Percentiles rank a stretch among this genome's conserved stretches.
Evolutionary conservation across 225 moss, liverwort and hornwort genomes (phyloP).

Genomic region (Climacium dendroides): DNA sequence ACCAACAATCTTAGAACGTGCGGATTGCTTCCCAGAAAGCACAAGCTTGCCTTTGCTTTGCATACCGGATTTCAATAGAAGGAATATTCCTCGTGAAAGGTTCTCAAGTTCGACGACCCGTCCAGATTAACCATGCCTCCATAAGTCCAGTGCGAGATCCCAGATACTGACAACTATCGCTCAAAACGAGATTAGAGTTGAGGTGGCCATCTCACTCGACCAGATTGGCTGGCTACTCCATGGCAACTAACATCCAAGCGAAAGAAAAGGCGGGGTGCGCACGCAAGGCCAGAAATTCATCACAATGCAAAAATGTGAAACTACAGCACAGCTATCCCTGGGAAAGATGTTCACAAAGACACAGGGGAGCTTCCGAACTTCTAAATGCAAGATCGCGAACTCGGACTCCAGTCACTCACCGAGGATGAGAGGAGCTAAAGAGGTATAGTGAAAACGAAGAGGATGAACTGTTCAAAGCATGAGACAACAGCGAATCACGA

Average conservation of each 20-base stretch:
- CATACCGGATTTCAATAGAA: conserved; percentile 3
- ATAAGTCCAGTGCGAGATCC: background rate
- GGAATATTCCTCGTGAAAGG: background rate
- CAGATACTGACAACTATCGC: background rate
- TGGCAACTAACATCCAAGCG: background rate
- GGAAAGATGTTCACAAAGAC: background rate
- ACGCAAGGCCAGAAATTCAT: background rate
- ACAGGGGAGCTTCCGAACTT: background rate
- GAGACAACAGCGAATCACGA: conserved; percentile 3
- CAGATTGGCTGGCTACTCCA: background rate
- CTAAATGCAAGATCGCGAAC: background rate
- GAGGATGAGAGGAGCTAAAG: background rate
- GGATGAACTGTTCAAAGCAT: background rate
- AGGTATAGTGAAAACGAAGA: background rate
- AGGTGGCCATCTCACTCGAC: background rate
- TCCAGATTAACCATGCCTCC: conserved; percentile 6
- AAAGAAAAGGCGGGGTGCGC: background rate
- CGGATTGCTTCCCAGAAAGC: background rate
- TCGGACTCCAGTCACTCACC: background rate
- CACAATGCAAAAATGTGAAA: conserved; percentile 8
- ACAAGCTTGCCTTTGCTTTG: background rate
- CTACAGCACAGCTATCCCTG: background rate
- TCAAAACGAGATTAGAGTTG: background rate
- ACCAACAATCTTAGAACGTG: background rate
- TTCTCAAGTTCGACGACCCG: conserved; percentile 8